Conservation (phyloP, 2,329 filamentous ascomycete genomes). For the Aquanectria penicillioides region DNA sequence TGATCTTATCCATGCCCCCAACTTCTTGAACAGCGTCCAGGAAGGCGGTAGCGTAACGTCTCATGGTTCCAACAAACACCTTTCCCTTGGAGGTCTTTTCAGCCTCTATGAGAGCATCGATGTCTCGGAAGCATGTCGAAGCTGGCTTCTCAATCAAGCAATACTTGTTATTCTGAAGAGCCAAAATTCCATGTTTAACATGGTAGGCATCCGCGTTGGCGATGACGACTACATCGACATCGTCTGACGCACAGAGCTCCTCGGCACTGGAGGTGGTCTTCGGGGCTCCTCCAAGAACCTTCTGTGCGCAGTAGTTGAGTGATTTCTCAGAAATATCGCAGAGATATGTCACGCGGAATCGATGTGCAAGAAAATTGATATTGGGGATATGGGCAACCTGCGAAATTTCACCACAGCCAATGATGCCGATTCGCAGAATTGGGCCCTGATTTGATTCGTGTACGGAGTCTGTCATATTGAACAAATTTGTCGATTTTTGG, state of each 20-base stretch:
- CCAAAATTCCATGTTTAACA: conserved; percentile 58
- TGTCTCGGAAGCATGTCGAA: conserved; percentile 57
- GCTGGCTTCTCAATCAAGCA: conserved; percentile 70
- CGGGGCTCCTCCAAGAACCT: conserved; percentile 31
- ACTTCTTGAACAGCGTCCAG: conserved; percentile 64
- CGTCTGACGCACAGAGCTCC: conserved; percentile 53
- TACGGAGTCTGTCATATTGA: neutral
- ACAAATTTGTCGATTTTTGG: no score
- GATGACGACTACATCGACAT: conserved; percentile 66
- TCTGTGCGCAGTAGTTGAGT: conserved; percentile 39
- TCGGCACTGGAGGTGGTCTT: conserved; percentile 49
- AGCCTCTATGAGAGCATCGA: conserved; percentile 59
- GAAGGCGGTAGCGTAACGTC: conserved; percentile 67
- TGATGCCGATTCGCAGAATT: neutral
- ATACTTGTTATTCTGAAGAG: conserved; percentile 63
- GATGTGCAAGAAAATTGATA: conserved; percentile 53
- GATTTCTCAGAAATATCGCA: conserved; percentile 60
- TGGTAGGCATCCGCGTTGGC: conserved; percentile 65
- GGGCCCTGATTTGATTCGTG: no score
- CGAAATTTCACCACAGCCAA: conserved; percentile 50
- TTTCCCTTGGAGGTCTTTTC: conserved; percentile 54
- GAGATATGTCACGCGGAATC: conserved; percentile 58
- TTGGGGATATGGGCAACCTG: conserved; percentile 65
- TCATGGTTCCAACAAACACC: conserved; percentile 70
- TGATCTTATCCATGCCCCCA: conserved; percentile 58